A percentile compares a stretch with the other conserved stretches of the same genome.
Conservation (phyloP, 139 green algal species). For the Chlamydomonas incerta region DNA sequence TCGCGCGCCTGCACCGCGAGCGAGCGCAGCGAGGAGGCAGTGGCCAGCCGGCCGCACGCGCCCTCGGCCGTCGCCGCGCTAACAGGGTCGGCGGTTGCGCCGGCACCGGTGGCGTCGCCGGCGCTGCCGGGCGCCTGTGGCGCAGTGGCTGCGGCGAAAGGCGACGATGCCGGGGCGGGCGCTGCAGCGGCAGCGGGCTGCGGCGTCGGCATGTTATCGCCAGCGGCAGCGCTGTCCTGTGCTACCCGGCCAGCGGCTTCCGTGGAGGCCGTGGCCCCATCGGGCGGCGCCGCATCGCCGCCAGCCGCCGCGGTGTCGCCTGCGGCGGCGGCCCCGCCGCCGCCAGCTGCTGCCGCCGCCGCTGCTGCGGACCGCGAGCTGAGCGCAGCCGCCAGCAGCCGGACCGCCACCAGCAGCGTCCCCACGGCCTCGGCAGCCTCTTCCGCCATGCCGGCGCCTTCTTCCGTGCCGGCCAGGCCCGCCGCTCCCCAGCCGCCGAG, state of each 20-base stretch:
- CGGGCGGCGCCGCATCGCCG: background rate
- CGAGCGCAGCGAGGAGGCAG: background rate
- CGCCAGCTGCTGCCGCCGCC: background rate
- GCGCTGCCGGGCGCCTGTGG: background rate
- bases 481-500: background rate
- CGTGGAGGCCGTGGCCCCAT: no score
- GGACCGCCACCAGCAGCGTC: constrained; percentile 12
- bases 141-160: no score
- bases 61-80: background rate
- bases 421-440: constrained; percentile 28
- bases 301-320: background rate
- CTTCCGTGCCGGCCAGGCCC: background rate
- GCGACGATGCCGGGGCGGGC: no score
- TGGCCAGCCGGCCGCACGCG: background rate
- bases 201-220: no score
- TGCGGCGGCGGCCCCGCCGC: no score
- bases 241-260: no score
- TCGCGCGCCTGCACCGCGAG: constrained; percentile 1
- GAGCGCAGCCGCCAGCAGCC: constrained; percentile 27
- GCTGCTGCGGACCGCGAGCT: background rate
- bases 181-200: no score
- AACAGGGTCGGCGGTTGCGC: no score
- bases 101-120: no score
- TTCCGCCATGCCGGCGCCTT: background rate
- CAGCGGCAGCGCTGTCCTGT: no score